A percentile compares a stretch with the other conserved stretches of the same genome.
Evolutionary conservation across 805 yeast species (phyloP).

Genomic region (Zygotorulaspora florentina): DNA sequence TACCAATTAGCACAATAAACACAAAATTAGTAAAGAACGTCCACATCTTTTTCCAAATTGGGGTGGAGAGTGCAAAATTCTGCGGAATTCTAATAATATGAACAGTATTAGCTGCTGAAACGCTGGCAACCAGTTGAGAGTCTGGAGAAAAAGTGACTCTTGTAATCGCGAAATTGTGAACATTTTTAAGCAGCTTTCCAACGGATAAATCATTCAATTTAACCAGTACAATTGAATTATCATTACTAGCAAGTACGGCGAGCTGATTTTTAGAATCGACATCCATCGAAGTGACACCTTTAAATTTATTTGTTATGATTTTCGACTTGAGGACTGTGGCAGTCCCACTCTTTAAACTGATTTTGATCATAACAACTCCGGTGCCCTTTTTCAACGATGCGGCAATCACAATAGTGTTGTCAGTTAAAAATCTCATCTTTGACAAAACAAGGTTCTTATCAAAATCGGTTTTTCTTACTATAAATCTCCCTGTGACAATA

Average conservation of each 20-base stretch:
- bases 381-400: constrained; percentile 40
- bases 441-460: constrained; percentile 30
- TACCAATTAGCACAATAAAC: constrained; percentile 26
- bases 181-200: constrained; percentile 49
- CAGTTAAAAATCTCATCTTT: constrained; percentile 36
- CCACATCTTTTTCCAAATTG: constrained; percentile 23
- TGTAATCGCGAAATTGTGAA: constrained; percentile 78
- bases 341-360: constrained; percentile 26
- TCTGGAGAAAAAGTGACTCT: constrained; percentile 63
- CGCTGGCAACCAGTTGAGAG: constrained; percentile 63
- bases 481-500: constrained; percentile 39
- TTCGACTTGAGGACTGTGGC: constrained; percentile 24
- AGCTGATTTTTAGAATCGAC: constrained; percentile 33
- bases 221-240: constrained; percentile 59
- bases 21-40: constrained; percentile 24
- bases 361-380: constrained; percentile 38
- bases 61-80: constrained; percentile 38
- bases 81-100: constrained; percentile 58
- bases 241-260: constrained; percentile 47
- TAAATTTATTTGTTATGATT: constrained; percentile 36
- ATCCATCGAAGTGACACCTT: constrained; percentile 55
- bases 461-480: constrained; percentile 36
- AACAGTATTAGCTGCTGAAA: constrained; percentile 73
- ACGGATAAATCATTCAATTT: constrained; percentile 49
- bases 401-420: constrained; percentile 40